Evolutionary conservation across 176 grass and related monocot species (phyloP).

Genomic region (Hordeum marinum): DNA sequence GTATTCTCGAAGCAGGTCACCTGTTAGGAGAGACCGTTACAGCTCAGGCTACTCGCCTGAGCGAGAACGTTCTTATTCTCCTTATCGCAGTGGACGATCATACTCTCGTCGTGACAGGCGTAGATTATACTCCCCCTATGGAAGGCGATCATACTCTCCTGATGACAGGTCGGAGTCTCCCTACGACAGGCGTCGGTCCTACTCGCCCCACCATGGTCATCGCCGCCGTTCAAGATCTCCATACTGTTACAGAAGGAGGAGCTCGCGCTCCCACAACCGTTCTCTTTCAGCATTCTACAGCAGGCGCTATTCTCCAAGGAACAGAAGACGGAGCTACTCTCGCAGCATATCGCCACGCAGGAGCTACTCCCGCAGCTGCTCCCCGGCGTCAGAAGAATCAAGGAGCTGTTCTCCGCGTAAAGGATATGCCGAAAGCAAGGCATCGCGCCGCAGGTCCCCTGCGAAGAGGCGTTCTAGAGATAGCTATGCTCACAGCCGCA

Average conservation of each 20-base stretch:
- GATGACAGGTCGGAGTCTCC: background rate
- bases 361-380: constrained; percentile 33
- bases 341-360: constrained; percentile 22
- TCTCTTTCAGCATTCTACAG: constrained; percentile 40
- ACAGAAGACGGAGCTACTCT: constrained; percentile 30
- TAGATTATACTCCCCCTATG: constrained; percentile 14
- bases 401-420: constrained; percentile 22
- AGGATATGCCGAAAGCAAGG: background rate
- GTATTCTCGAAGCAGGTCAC: constrained; percentile 51
- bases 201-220: constrained; percentile 6
- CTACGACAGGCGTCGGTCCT: background rate
- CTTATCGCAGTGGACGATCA: background rate
- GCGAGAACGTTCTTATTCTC: constrained; percentile 38
- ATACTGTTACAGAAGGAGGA: constrained; percentile 10
- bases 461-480: constrained; percentile 47
- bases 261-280: constrained; percentile 20
- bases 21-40: constrained; percentile 33
- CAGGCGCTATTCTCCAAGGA: constrained; percentile 7
- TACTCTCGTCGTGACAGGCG: constrained; percentile 8
- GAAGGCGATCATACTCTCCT: background rate
- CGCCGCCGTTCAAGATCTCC: constrained; percentile 14
- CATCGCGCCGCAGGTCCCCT: constrained; percentile 4
- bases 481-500: constrained; percentile 58
- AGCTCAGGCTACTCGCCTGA: constrained; percentile 41
- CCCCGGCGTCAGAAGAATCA: constrained; percentile 11